Evolutionary conservation across 164 flowering plant genomes (phyloP), one percentile per base, ranked within the genome.

Genomic region (Tinospora cordifolia): DNA sequence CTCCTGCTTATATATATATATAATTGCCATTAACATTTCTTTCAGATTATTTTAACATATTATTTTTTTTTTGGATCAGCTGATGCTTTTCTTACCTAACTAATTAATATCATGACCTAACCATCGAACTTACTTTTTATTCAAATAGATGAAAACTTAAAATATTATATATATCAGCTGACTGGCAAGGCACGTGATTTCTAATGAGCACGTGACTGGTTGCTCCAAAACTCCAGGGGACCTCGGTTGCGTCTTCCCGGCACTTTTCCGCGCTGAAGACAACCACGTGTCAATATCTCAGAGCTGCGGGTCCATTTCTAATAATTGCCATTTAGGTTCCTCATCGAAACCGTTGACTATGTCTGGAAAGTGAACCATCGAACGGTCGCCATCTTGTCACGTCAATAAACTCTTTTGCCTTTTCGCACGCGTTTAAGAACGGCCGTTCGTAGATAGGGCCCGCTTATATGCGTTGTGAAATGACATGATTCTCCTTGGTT

Each of bases 311-410:
- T 0, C 22, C 8, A 1, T 6, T 17, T 51, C 58, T 59, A 10
- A 24, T 60, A 3, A 25, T 58, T 60, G 30, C 36, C 10, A 3
- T 10, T 24, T 60, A 30, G 63, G 12, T 30, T n/a, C 63, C 17
- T 24, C 30, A 60, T 60, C 36, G 10, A 14, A 26, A n/a, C 63
- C 36, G 63, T 24, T 60, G 12, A 10, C 36, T 24, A 1, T 0
- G 44, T 5, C 25, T 10, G 8, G 17, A 10, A 26, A 44, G 49
- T 6, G 36, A 68, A 51, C 1, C 38, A 68, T 68, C 63, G 8
- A n/a, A 69, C 49, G 49, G 71, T 57, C 63, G n/a, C 21, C 13
- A 57, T 51, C 13, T 19, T 54, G 71, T 21, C 71, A 68, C 71
- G 47, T 68, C 62, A 68, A 25, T 9, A 12, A 46, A 10, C 63